Evolutionary conservation across 202 grass and related monocot species (phyloP).

Genomic region (Hordeum pubiflorum): DNA sequence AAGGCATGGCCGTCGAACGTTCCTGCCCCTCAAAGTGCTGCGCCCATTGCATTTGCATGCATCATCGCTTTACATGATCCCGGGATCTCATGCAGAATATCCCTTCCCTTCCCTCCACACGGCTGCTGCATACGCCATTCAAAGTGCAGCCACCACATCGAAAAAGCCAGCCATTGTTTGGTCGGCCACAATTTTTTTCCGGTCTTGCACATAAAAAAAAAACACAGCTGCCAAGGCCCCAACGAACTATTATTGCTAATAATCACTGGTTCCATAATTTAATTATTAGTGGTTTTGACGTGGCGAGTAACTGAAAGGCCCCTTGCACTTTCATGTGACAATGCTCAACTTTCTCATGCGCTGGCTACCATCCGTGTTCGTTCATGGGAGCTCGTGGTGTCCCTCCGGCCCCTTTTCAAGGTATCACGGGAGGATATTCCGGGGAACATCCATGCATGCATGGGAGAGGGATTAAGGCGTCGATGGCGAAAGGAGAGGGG

Average conservation of each 20-base stretch:
- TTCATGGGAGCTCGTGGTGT: conserved; percentile 19
- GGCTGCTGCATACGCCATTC: conserved; percentile 19
- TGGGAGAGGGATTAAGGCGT: neutral
- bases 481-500: conserved; percentile 24
- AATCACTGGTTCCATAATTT: neutral
- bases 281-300: conserved; percentile 4
- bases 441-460: neutral
- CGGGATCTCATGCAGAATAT: conserved; percentile 35
- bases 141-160: conserved; percentile 30
- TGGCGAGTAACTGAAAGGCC: neutral
- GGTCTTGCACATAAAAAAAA: neutral
- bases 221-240: no score
- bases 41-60: neutral
- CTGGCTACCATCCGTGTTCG: neutral
- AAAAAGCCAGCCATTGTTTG: neutral
- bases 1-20: neutral
- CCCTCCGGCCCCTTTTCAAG: conserved; percentile 3
- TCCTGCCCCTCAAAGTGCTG: conserved; percentile 16
- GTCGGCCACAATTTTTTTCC: neutral
- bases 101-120: conserved; percentile 5
- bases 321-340: neutral
- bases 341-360: neutral
- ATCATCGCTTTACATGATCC: conserved; percentile 16
- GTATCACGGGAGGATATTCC: conserved; percentile 35
- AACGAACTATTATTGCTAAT: neutral